Evolutionary conservation across 805 yeast species (phyloP).

Genomic region (Blastobotrys americana): DNA sequence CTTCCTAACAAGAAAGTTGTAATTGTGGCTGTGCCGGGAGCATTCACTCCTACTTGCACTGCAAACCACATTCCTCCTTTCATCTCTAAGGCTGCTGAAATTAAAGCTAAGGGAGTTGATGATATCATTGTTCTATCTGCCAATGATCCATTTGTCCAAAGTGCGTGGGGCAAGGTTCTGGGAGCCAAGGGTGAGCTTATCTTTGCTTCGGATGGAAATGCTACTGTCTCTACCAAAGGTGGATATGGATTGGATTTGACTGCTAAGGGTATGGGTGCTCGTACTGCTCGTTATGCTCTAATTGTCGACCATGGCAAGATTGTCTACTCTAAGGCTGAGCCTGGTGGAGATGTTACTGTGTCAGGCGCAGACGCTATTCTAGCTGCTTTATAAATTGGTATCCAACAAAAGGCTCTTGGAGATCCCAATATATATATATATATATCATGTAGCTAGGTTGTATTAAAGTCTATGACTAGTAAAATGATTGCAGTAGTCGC

Average conservation of each 20-base stretch:
- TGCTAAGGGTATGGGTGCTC: constrained; percentile 45
- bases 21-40: constrained; percentile 71
- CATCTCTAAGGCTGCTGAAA: constrained; percentile 40
- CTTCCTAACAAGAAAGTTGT: constrained; percentile 43
- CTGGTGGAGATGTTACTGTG: constrained; percentile 37
- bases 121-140: constrained; percentile 51
- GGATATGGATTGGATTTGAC: constrained; percentile 54
- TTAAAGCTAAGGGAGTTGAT: constrained; percentile 52
- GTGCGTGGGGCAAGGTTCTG: constrained; percentile 52
- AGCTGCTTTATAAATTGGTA: constrained; percentile 37
- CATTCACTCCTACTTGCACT: constrained; percentile 73
- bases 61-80: constrained; percentile 60
- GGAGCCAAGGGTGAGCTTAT: constrained; percentile 32
- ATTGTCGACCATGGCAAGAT: constrained; percentile 54
- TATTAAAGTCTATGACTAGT: too few species aligned
- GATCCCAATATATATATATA: too few species aligned
- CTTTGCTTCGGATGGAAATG: constrained; percentile 61
- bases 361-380: constrained; percentile 41
- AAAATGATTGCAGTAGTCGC: too few species aligned
- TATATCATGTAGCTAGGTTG: too few species aligned
- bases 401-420: too few species aligned
- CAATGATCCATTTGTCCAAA: constrained; percentile 59
- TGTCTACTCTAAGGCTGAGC: constrained; percentile 44
- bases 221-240: constrained; percentile 47
- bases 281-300: constrained; percentile 68